Base-by-base conservation (phyloP, 768 basidiomycete genomes). In the Dacryopinax primogenitus region DNA sequence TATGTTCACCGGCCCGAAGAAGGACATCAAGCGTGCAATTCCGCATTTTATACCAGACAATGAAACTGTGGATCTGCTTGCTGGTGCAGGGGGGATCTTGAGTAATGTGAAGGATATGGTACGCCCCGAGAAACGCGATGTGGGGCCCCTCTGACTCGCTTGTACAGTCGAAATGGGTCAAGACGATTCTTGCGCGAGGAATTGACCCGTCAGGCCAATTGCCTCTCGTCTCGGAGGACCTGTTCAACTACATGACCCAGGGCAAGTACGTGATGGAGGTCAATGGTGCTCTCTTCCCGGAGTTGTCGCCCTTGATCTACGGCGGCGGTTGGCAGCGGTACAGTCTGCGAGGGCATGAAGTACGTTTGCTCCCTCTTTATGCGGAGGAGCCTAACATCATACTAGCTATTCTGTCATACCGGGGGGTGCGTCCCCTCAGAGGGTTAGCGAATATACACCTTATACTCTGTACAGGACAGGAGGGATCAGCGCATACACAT, bases 41-140 rank as follows among this genome's bases (percentile, higher is more conserved):
- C 51, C 51, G 51, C 51, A 58, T 30, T 58, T 58, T 32, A 32
- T 58, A 7, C 51, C 13, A 9, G 51, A 58, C 1, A 75, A 77
- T 62, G 68, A 73, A 0, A 66, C 35, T 3, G 69, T 64, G 6
- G 69, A 72, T 0, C 33, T 74, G 21, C 67, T 70, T 13, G 75
- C 78, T 3, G 80, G 79, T 4, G 67, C 79, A 0, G 78, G 77
- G 0, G 81, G 79, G 0, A 47, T 81, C 26, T 77, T 80, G 32
- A 78, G 79, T 33, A 79, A 67, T 32, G 74, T 72, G 0, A 65
- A 74, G 18, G 80, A 82, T 36, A 74, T 82, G 76, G 81, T 78
- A 34, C 51, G 51, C 26, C 30, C 51, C 18, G n/a, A n/a, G n/a
- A n/a, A n/a, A n/a, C n/a, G n/a, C n/a, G n/a, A n/a, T n/a, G 11